A percentile compares a stretch with the other conserved stretches of the same genome.
Conservation (phyloP, 805 yeast species). For the Candida oleophila region DNA sequence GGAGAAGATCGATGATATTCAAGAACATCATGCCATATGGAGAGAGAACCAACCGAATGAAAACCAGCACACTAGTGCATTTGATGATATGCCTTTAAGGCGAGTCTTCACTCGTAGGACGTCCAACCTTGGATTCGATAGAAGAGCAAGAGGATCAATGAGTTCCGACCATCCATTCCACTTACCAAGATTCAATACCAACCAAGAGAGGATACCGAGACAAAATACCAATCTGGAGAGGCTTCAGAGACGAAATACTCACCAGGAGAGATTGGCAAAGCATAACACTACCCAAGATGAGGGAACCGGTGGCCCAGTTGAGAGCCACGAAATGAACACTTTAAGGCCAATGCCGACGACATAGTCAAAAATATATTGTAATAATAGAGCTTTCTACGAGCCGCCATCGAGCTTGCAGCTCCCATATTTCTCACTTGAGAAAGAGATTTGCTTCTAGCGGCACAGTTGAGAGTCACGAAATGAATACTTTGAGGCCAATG, state of each 20-base stretch:
- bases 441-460: no score
- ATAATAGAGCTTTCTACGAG: no score
- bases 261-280: neutral
- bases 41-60: constrained; percentile 13
- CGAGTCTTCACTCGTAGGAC: constrained; percentile 4
- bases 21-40: constrained; percentile 49
- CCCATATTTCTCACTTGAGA: no score
- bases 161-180: neutral
- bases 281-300: neutral
- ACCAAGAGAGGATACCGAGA: neutral
- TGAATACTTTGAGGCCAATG: neutral
- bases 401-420: no score
- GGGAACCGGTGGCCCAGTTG: neutral
- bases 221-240: neutral
- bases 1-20: constrained; percentile 59
- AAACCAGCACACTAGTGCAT: constrained; percentile 1
- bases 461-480: neutral
- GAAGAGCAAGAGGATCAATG: neutral
- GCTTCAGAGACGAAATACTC: neutral
- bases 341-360: neutral
- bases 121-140: neutral
- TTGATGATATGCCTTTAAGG: constrained; percentile 1
- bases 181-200: neutral
- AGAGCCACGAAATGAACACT: neutral
- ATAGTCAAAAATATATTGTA: neutral